Percentiles rank a stretch among this genome's conserved stretches.
Evolutionary conservation across 2,329 filamentous ascomycete species (phyloP).

Genomic region (Sclerotinia glacialis): DNA sequence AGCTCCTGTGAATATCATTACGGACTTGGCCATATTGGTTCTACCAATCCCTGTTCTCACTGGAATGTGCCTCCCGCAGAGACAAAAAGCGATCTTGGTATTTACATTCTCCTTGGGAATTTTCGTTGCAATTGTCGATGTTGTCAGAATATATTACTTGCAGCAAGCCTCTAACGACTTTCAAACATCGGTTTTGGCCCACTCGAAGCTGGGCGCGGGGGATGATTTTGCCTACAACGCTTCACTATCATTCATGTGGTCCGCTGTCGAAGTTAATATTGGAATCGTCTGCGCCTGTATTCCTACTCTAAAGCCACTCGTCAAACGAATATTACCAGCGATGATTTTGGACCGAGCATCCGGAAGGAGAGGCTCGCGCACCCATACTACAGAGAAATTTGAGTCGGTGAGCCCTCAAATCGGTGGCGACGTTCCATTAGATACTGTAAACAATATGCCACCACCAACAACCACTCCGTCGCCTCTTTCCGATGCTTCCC

Average conservation of each 20-base stretch:
- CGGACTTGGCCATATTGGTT: slow-evolving; percentile 82
- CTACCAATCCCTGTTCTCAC: slow-evolving; percentile 87
- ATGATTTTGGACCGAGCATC: slow-evolving; percentile 33
- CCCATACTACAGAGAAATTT: slow-evolving; percentile 19
- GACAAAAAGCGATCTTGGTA: slow-evolving; percentile 84
- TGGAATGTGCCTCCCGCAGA: slow-evolving; percentile 75
- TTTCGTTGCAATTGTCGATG: slow-evolving; percentile 84
- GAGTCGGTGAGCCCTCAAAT: slow-evolving; percentile 29
- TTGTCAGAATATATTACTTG: slow-evolving; percentile 85
- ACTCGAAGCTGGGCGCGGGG: slow-evolving; percentile 46
- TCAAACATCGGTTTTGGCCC: slow-evolving; percentile 19
- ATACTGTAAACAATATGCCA: neutral
- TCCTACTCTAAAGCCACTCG: slow-evolving; percentile 85
- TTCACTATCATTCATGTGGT: slow-evolving; percentile 89
- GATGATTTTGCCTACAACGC: slow-evolving; percentile 68
- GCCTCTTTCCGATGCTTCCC: neutral
- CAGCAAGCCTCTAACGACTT: slow-evolving; percentile 49
- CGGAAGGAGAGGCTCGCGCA: slow-evolving; percentile 4
- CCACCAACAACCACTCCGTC: slow-evolving; percentile 11
- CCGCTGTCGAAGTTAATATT: slow-evolving; percentile 83
- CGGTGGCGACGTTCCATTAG: neutral
- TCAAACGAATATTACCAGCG: slow-evolving; percentile 47
- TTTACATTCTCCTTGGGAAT: slow-evolving; percentile 83
- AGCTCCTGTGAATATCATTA: slow-evolving; percentile 87
- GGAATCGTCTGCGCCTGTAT: slow-evolving; percentile 89